These are phyloP conservation scores for Bertia moriformis DNA, from an alignment of 2,329 filamentous ascomycete species.

Conservation along the genomic window DNA sequence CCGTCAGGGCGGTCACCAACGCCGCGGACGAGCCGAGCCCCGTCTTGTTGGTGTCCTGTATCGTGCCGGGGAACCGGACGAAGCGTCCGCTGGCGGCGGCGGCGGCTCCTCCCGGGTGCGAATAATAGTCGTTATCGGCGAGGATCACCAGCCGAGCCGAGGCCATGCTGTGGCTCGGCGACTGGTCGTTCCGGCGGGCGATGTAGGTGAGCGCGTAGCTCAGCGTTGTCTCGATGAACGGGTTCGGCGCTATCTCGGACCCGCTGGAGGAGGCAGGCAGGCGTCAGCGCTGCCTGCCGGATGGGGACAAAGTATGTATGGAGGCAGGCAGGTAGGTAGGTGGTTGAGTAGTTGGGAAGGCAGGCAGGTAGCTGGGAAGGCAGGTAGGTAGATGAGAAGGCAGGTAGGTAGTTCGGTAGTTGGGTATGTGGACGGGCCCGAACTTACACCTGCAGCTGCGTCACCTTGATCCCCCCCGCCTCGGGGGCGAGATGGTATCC, in stretches of 20 bases:
- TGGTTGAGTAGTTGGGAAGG: no score
- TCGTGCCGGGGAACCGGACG: constrained; percentile 62
- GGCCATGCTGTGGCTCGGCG: constrained; percentile 34
- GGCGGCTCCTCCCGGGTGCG: constrained; percentile 33
- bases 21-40: constrained; percentile 90
- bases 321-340: constrained; percentile 4
- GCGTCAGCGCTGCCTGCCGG: no score
- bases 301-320: constrained; percentile 1
- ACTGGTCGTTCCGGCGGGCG: constrained; percentile 23
- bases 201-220: constrained; percentile 79
- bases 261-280: no score
- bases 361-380: neutral
- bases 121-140: constrained; percentile 95
- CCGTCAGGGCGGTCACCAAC: constrained; percentile 75
- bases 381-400: constrained; percentile 2
- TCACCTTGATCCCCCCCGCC: constrained; percentile 65
- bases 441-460: constrained; percentile 63
- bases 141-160: constrained; percentile 71
- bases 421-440: constrained; percentile 40
- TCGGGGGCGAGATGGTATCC: constrained; percentile 54
- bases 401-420: constrained; percentile 2
- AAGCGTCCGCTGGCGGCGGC: constrained; percentile 38
- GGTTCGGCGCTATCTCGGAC: constrained; percentile 40
- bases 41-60: constrained; percentile 82
- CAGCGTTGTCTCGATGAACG: constrained; percentile 84